Percentiles rank a stretch among this genome's conserved stretches.
Evolutionary conservation across 2,329 filamentous ascomycete genomes (phyloP).

Genomic region (Sporothrix brunneoviolacea): DNA sequence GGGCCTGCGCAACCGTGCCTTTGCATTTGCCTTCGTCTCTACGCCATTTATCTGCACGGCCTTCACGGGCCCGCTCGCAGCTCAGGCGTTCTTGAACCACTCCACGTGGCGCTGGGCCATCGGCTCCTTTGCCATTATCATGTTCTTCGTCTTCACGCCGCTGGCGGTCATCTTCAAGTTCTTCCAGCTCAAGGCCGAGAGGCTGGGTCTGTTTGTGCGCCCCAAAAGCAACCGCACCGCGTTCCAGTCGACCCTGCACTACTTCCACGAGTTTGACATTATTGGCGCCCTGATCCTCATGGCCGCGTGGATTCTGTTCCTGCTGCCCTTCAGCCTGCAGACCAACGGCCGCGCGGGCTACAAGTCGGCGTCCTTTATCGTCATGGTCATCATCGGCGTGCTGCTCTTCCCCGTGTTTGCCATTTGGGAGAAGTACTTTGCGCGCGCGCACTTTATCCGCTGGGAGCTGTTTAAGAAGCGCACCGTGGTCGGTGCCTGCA

Average conservation of each 20-base stretch:
- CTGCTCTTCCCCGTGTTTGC: conserved; percentile 32
- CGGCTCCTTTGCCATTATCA: conserved; percentile 58
- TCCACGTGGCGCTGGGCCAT: conserved; percentile 62
- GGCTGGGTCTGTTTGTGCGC: conserved; percentile 41
- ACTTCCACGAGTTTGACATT: conserved; percentile 57
- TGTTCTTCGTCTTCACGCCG: conserved; percentile 52
- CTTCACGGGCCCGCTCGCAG: conserved; percentile 55
- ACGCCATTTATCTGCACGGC: conserved; percentile 62
- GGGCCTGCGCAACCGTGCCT: conserved; percentile 55
- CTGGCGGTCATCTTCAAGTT: conserved; percentile 49
- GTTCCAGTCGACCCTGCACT: conserved; percentile 43
- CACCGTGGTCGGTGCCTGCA: conserved; percentile 33
- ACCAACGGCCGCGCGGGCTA: conserved; percentile 35
- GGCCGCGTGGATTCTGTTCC: conserved; percentile 54
- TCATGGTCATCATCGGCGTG: conserved; percentile 33
- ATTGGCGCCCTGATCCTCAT: conserved; percentile 55
- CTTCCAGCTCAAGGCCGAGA: conserved; percentile 55
- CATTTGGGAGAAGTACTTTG: conserved; percentile 32
- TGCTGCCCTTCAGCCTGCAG: conserved; percentile 61
- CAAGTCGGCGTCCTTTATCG: conserved; percentile 36
- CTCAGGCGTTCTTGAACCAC: conserved; percentile 42
- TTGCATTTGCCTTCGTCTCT: conserved; percentile 57
- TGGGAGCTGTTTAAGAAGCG: conserved; percentile 42
- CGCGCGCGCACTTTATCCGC: conserved; percentile 33
- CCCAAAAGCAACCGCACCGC: conserved; percentile 37